A percentile compares a stretch with the other conserved stretches of the same genome.
Conservation (phyloP, 2,329 filamentous ascomycete genomes). For the Leptographium galeiforme region DNA sequence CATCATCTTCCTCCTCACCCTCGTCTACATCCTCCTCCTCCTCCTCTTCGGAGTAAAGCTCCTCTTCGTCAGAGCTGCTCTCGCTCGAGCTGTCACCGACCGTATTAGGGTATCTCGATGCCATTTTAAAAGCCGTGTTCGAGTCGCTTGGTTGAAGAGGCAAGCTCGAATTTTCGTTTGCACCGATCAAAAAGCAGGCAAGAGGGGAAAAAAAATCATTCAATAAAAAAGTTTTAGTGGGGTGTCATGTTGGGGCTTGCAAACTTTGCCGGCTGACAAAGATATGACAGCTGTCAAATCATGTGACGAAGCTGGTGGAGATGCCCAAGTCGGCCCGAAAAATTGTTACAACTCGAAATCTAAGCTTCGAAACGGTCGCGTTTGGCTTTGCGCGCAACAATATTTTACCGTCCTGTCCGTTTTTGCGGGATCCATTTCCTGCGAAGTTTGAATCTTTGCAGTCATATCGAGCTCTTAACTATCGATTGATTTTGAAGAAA, state of each 20-base stretch:
- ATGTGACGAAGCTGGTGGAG: background rate
- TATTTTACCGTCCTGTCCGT: background rate
- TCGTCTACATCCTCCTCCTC: conserved; percentile 41
- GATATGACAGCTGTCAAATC: background rate
- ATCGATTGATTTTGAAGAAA: background rate
- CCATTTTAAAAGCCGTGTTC: conserved; percentile 39
- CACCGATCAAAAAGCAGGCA: background rate
- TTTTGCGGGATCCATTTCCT: no score
- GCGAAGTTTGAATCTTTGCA: no score
- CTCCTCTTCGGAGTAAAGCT: conserved; percentile 75
- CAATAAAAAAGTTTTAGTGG: conserved; percentile 4
- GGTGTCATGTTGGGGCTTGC: background rate
- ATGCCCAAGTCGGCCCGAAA: no score
- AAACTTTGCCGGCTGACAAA: conserved; percentile 6
- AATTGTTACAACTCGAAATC: background rate
- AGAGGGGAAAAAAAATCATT: conserved; percentile 1
- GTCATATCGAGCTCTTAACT: no score
- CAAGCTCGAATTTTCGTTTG: background rate
- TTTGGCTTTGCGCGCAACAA: background rate
- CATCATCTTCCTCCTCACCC: conserved; percentile 53
- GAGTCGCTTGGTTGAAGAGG: background rate
- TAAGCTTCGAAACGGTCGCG: background rate
- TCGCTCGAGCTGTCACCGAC: conserved; percentile 88
- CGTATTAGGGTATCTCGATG: conserved; percentile 75
- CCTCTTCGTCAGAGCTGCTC: conserved; percentile 91